Conservation (phyloP, 2,329 filamentous ascomycete species). For the Lecanicillium sp. region DNA sequence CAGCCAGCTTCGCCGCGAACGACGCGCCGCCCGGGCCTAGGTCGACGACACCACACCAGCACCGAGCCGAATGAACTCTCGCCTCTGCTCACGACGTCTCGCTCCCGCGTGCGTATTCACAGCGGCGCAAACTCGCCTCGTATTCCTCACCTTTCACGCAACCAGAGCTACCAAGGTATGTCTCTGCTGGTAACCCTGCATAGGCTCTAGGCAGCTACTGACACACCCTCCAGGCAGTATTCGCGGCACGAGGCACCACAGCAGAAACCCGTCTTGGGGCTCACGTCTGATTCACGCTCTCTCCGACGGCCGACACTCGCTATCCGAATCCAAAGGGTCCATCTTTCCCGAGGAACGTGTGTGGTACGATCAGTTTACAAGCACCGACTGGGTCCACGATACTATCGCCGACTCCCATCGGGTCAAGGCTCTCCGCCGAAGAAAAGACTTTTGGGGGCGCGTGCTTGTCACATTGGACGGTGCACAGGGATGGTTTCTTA, state of each 20-base stretch:
- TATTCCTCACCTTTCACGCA: conserved; percentile 22
- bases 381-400: conserved; percentile 97
- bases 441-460: conserved; percentile 80
- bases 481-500: conserved; percentile 88
- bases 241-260: conserved; percentile 39
- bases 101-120: conserved; percentile 33
- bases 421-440: conserved; percentile 69
- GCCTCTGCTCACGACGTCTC: conserved; percentile 31
- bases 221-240: conserved; percentile 24
- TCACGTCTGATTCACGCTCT: conserved; percentile 55
- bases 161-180: conserved; percentile 37
- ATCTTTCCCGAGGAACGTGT: conserved; percentile 75
- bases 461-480: conserved; percentile 72
- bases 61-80: conserved; percentile 34
- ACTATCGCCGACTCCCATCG: conserved; percentile 91
- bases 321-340: conserved; percentile 57
- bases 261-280: conserved; percentile 49
- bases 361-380: conserved; percentile 98
- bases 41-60: conserved; percentile 18
- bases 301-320: conserved; percentile 46
- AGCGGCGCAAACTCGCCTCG: conserved; percentile 20
- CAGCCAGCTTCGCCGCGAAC: conserved; percentile 25
- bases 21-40: conserved; percentile 17
- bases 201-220: neutral
- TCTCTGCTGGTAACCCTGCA: neutral